Base-by-base conservation (phyloP, 805 yeast genomes). In the Candida qinlingensis region DNA sequence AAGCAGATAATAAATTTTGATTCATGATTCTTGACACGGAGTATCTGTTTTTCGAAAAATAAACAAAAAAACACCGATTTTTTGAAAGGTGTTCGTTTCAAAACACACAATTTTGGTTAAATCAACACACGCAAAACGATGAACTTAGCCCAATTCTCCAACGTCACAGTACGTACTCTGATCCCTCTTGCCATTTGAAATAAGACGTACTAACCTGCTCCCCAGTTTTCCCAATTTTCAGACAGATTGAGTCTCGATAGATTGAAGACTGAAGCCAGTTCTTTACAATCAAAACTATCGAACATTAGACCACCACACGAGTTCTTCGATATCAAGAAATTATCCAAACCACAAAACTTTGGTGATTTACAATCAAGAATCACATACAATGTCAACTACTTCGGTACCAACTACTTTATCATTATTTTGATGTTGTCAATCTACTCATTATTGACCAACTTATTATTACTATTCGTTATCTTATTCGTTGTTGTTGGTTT, bases 341-440 rank as follows among this genome's bases (percentile, higher is more conserved):
- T 94, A 53, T 86, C 96, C 36, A 90, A 89, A 66, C 99, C 99
- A 25, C 81, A 79, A 47, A 90, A 89, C 67, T 85, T 90, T 66
- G 82, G 85, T 43, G 99, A 94, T 57, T 73, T 87, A 44, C 99
- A 94, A 71, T 80, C 87, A 58, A 81, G 99, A 67, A 88, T 92
- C 39, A 71, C 85, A 41, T 94, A 80, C 75, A 94, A 94, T 69
- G 71, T 94, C 66, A 81, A 87, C 41, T 86, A 92, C 71, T 94
- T 82, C 70, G 83, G 88, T 50, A 83, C 96, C 46, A 94, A 94
- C 71, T 94, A 94, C 69, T 76, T 83, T 47, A 70, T 85, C 41
- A 78, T 94, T 45, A 80, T 91, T 46, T 77, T 81, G 10, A 66
- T 83, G 48, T 78, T 94, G 54, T 81, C 87, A 49, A 71, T 91